Evolutionary conservation across 441 rosid genomes (phyloP), one percentile per base, ranked within the genome.

Genomic region (Adansonia gregorii): DNA sequence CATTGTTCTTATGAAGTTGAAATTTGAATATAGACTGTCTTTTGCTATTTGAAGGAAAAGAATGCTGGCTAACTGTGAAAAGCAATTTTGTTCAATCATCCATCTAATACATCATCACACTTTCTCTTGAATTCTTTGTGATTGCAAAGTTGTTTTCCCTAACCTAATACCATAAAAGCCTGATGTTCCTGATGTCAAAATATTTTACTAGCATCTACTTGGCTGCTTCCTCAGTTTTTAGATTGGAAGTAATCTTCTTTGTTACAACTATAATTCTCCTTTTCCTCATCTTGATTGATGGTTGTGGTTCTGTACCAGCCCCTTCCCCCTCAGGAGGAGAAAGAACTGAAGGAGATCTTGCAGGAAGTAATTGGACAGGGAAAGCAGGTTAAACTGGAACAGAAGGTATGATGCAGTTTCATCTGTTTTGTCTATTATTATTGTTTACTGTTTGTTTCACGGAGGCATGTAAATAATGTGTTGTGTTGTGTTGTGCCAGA

Each of bases 281-380:
- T 45, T n/a, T 7, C 43, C 17, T 35, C 6, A 45, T 14, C 1
- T 56, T 67, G 65, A 58, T 58, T 67, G 65, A 58, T 58, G 68
- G 46, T 51, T 63, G 12, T 45, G 9, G 35, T 71, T 73, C 68
- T 59, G 17, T 80, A 39, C 67, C 89, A 93, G 96, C 92, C 93
- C 7, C 94, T 91, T 67, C 90, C 92, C 5, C 82, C 91, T 15
- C 77, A 88, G 27, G 95, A 90, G 77, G 94, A 92, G 86, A 87
- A 83, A 86, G 93, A 90, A 67, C 81, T 91, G 82, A 89, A 79
- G 80, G 91, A 86, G 77, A 88, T 92, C 0, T 90, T 92, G 46
- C 92, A 88, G 69, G 93, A 89, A 14, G 76, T 90, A 41, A 79
- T 88, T 59, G 96, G 98, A 67, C 78, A 80, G 77, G 93, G 98